These are phyloP conservation scores for Paraphaeosphaeria sporulosa DNA, from an alignment of 2,329 filamentous ascomycete species.

Conservation along the genomic window DNA sequence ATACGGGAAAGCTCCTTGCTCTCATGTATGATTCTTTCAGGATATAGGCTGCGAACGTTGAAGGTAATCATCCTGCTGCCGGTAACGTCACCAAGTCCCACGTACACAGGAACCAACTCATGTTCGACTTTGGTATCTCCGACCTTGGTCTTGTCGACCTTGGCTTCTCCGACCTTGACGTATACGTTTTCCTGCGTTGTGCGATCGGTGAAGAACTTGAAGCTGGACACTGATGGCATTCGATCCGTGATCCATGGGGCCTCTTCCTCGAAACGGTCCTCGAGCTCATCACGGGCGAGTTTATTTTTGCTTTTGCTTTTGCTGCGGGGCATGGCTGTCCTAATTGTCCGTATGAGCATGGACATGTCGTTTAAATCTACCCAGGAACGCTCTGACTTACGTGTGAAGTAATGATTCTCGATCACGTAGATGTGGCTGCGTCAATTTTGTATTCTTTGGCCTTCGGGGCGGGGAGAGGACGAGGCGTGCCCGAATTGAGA, in stretches of 20 bases:
- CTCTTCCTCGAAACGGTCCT: not conserved
- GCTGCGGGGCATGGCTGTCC: not conserved
- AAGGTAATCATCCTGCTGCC: not conserved
- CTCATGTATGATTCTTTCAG: not conserved
- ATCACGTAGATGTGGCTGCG: no score
- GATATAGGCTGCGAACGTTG: not conserved
- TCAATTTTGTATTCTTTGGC: no score
- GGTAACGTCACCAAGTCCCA: not conserved
- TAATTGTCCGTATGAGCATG: not conserved
- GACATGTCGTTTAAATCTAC: not conserved
- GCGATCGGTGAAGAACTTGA: conserved; percentile 8
- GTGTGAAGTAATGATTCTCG: not conserved
- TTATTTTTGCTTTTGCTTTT: not conserved
- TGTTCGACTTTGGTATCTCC: not conserved
- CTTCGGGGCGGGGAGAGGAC: no score
- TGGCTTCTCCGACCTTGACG: not conserved
- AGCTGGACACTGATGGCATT: not conserved
- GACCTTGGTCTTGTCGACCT: not conserved
- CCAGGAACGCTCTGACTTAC: not conserved
- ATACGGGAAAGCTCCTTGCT: not conserved
- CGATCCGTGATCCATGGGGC: not conserved
- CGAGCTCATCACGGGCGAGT: not conserved
- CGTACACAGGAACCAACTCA: not conserved
- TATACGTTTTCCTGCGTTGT: not conserved
- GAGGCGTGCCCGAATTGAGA: no score